Base-by-base conservation (phyloP, 164 flowering plant genomes). In the Umbilicus rupestris region DNA sequence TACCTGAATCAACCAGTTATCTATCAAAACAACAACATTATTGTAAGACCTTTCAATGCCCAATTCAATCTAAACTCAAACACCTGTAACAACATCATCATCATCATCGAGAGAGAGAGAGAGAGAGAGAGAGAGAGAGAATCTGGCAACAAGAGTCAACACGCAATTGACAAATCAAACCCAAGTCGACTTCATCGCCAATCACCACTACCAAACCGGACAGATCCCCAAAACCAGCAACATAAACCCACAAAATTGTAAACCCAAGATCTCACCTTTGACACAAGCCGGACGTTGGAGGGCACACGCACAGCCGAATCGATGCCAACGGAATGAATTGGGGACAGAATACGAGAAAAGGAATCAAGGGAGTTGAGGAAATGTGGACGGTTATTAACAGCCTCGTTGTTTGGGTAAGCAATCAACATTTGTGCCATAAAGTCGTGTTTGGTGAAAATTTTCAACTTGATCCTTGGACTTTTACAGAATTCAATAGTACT, bases 131-230 rank as follows among this genome's bases (percentile, higher is more conserved):
- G n/a, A n/a, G n/a, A n/a, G n/a, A n/a, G n/a, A n/a, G n/a, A n/a
- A n/a, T n/a, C n/a, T n/a, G n/a, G n/a, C n/a, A n/a, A 47, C 12
- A 11, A 47, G n/a, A 47, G 24, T n/a, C 52, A 47, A 47, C 47
- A 44, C 47, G 2, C 12, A 44, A 44, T 19, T 15, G 64, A 62
- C 15, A 9, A 29, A 14, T 58, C 59, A 14, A 73, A 35, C 82
- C 79, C 77, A 75, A 75, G 26, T 30, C 19, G 33, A 47, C 49
- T 20, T 41, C 50, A 26, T 8, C 7, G 14, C 50, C 19, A 55
- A 29, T 16, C 10, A 16, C 47, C 46, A 58, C 46, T 46, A 55
- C 28, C 69, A 39, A 62, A 30, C 52, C 0, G 28, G 9, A 30
- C 41, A 62, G 6, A 33, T 62, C 37, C 16, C 37, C 33, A 33